phyloP scores from a whole-genome alignment of 768 basidiomycete species.

The Pulveroboletus sp. region DNA sequence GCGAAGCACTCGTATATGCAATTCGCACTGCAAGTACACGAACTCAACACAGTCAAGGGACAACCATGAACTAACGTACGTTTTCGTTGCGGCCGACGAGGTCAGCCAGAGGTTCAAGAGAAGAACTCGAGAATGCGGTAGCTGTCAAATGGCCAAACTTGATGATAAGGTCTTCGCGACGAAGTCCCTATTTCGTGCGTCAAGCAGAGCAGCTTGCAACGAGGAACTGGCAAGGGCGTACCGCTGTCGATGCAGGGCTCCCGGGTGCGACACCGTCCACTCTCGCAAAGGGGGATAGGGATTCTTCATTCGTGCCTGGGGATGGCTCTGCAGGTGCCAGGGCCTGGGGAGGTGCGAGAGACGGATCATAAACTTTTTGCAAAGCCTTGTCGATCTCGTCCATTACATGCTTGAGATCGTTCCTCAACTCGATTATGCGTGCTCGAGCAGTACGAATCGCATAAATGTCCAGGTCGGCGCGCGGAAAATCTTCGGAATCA shows the following conservation, averaged over 20 bases:
- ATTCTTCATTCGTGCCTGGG: constrained; percentile 11
- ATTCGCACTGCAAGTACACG: constrained; percentile 45
- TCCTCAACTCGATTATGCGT: constrained; percentile 74
- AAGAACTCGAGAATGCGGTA: constrained; percentile 46
- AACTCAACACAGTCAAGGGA: not conserved
- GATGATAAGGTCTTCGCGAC: constrained; percentile 64
- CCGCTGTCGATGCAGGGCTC: constrained; percentile 82
- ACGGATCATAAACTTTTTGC: constrained; percentile 61
- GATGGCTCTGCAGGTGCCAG: constrained; percentile 25
- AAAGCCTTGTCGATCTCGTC: constrained; percentile 64
- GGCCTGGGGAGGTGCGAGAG: constrained; percentile 12
- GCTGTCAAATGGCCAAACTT: constrained; percentile 66
- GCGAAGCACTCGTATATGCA: constrained; percentile 58
- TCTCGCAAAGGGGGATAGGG: constrained; percentile 61
- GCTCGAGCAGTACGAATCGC: constrained; percentile 72
- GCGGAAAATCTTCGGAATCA: constrained; percentile 85
- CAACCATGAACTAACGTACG: constrained; percentile 40
- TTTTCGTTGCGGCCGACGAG: constrained; percentile 78
- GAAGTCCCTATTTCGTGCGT: constrained; percentile 50
- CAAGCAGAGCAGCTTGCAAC: not conserved
- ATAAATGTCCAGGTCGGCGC: constrained; percentile 81
- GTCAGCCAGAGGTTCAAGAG: constrained; percentile 65
- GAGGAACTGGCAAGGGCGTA: constrained; percentile 38
- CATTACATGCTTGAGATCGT: constrained; percentile 67
- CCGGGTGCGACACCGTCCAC: constrained; percentile 77